Evolutionary conservation across 257 asterid species (phyloP), one percentile per base, ranked within the genome.

Genomic region (Voacanga thouarsii): DNA sequence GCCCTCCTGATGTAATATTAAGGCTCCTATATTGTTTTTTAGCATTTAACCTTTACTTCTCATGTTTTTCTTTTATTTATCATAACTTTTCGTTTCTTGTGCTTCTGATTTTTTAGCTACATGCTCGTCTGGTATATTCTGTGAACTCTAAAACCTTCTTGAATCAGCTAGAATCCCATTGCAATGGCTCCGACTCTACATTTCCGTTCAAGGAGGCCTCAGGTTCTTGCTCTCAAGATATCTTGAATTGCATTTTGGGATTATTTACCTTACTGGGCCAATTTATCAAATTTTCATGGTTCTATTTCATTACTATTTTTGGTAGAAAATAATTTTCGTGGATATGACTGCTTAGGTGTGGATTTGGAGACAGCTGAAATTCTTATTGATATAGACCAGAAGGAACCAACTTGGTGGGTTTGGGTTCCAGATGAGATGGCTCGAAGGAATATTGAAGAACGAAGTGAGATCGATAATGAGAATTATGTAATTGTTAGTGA

Each of bases 401-500:
- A 91, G 80, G 91, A 91, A 72, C 97, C 99, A 12, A 95, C 96
- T 83, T 88, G 97, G 94, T 95, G 99, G 97, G 98, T 95, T 50
- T 95, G 97, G 99, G 96, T 95, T 23, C 78, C 97, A 0, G 96
- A 95, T 72, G 94, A 90, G 26, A 90, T 80, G 84, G 82, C 75
- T 68, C 90, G 93, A 0, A 81, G 51, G 66, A 83, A 89, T 71
- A 53, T 79, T 64, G 97, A 95, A 83, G 98, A 88, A 84, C 84
- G 77, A 77, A 88, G 99, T 78, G 97, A 80, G 77, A 90, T 95
- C 26, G 99, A 95, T 81, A 81, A 78, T 72, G 97, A 95, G 37
- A 89, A 83, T 82, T 95, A 95, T 83, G 91, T 95, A 43, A 33
- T 93, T 82, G 90, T 95, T 51, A 87, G 80, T 14, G 97, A 93